phyloP scores from a whole-genome alignment of 768 basidiomycete genomes.

The Boletus barrowsii region DNA sequence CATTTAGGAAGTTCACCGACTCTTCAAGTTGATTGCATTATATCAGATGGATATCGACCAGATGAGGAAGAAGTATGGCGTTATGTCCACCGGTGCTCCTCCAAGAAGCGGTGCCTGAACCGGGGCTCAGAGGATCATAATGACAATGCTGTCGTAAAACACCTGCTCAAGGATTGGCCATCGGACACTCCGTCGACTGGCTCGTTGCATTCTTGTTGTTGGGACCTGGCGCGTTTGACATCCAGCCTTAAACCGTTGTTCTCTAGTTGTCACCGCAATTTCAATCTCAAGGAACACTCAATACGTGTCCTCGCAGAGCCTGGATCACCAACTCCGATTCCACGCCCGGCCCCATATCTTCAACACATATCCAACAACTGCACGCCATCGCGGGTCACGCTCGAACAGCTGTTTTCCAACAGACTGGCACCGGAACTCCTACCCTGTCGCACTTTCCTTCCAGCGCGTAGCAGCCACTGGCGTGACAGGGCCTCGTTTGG shows the following conservation, averaged over 20 bases:
- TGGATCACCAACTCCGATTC: not conserved
- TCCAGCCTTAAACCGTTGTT: conserved; percentile 3
- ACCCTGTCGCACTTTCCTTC: too few species aligned
- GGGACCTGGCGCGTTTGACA: not conserved
- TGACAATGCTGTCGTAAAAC: not conserved
- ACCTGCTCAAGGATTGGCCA: conserved; percentile 13
- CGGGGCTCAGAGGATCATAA: not conserved
- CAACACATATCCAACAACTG: too few species aligned
- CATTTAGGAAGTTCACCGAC: not conserved
- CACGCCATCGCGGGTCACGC: not conserved
- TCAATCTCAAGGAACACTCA: conserved; percentile 1
- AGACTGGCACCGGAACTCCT: not conserved
- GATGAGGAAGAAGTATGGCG: not conserved
- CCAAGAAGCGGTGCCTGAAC: too few species aligned
- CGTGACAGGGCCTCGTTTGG: not conserved
- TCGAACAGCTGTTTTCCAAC: not conserved
- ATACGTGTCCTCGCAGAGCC: not conserved
- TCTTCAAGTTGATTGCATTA: conserved; percentile 1
- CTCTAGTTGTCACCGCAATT: conserved; percentile 12
- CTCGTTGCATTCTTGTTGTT: not conserved
- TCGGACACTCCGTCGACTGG: not conserved
- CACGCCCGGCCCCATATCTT: not conserved
- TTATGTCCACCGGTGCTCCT: not conserved
- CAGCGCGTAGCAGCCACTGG: not conserved
- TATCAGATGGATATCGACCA: conserved; percentile 12